These are phyloP conservation scores for Mortierella sp. DNA, from an alignment of 371 early-diverging fungal species.

Conservation along the genomic window DNA sequence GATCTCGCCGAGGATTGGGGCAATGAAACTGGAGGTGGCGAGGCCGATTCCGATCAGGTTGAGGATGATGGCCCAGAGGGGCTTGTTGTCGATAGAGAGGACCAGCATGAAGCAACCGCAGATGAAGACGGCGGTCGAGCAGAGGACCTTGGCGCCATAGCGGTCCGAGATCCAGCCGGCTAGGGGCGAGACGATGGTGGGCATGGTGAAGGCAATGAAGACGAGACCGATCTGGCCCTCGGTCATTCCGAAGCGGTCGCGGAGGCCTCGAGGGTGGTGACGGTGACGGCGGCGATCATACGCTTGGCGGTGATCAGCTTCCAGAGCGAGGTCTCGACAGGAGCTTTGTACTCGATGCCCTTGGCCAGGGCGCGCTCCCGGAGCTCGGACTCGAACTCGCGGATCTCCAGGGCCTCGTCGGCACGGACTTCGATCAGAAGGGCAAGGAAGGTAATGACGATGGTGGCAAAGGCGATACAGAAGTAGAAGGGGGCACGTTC, in stretches of 20 bases:
- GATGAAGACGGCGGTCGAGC: constrained; percentile 56
- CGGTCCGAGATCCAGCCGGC: constrained; percentile 63
- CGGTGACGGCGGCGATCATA: constrained; percentile 51
- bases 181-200: constrained; percentile 62
- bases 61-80: constrained; percentile 61
- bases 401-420: constrained; percentile 35
- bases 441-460: constrained; percentile 56
- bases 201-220: constrained; percentile 66
- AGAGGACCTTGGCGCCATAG: constrained; percentile 62
- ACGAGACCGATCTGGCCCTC: constrained; percentile 70
- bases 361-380: constrained; percentile 40
- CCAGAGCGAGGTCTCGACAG: constrained; percentile 30
- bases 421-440: constrained; percentile 50
- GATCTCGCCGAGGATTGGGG: constrained; percentile 64
- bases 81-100: constrained; percentile 57
- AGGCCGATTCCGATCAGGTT: constrained; percentile 61
- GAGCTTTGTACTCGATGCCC: constrained; percentile 21
- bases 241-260: constrained; percentile 66
- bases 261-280: constrained; percentile 58
- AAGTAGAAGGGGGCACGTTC: constrained; percentile 80
- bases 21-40: constrained; percentile 57
- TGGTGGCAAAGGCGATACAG: constrained; percentile 68
- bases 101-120: constrained; percentile 62
- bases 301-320: constrained; percentile 41
- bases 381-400: constrained; percentile 35